Evolutionary conservation across 1,284 basidiomycete species (phyloP).

Genomic region (Microbotryum lychnidis-dioicae): DNA sequence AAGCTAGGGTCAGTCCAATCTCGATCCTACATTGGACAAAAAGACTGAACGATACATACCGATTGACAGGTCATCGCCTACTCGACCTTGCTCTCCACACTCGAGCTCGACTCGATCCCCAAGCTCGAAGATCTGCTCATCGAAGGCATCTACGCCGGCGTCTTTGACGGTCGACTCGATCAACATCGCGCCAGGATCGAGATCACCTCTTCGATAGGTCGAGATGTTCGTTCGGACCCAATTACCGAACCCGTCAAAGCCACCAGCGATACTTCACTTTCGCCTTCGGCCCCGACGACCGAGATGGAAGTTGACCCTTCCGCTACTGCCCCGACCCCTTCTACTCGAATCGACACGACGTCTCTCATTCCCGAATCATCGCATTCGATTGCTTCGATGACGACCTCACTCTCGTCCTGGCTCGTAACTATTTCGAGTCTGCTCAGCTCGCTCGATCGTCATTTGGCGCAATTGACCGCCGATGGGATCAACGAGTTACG

Average conservation of each 20-base stretch:
- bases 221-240: slow-evolving; percentile 53
- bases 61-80: slow-evolving; percentile 62
- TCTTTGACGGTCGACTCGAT: slow-evolving; percentile 81
- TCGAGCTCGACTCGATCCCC: slow-evolving; percentile 65
- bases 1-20: slow-evolving; percentile 55
- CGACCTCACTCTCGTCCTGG: slow-evolving; percentile 5
- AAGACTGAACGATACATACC: no score
- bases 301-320: slow-evolving; percentile 17
- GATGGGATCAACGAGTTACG: slow-evolving; percentile 29
- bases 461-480: slow-evolving; percentile 12
- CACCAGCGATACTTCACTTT: background rate
- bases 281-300: background rate
- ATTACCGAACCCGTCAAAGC: background rate
- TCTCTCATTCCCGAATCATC: background rate
- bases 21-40: no score
- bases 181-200: slow-evolving; percentile 78
- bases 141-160: slow-evolving; percentile 81
- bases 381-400: background rate
- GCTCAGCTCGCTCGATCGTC: slow-evolving; percentile 17
- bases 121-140: slow-evolving; percentile 93
- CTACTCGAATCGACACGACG: background rate
- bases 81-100: slow-evolving; percentile 52
- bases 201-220: slow-evolving; percentile 80
- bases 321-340: background rate
- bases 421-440: slow-evolving; percentile 8